phyloP scores from a whole-genome alignment of 2,329 filamentous ascomycete genomes.

The Fusarium tuaranense region DNA sequence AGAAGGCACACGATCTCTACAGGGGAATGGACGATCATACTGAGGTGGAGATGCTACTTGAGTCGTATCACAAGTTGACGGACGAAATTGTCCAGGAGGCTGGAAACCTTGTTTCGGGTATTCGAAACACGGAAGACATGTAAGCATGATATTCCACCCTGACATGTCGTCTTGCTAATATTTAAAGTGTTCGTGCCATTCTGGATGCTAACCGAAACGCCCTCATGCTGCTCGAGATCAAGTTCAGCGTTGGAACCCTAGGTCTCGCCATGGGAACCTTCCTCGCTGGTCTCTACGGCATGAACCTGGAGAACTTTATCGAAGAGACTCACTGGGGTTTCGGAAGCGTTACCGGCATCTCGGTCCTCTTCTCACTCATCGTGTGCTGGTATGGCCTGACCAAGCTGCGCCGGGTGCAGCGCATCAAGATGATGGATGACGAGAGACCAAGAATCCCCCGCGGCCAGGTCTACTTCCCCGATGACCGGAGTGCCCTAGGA shows the following conservation, averaged over 20 bases:
- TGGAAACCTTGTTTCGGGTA: slow-evolving; percentile 91
- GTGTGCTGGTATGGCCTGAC: slow-evolving; percentile 87
- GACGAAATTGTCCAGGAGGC: slow-evolving; percentile 98
- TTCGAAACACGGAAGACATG: slow-evolving; percentile 99
- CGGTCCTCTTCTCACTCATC: slow-evolving; percentile 77
- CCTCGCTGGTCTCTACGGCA: slow-evolving; percentile 97
- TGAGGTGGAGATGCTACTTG: slow-evolving; percentile 95
- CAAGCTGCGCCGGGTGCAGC: slow-evolving; percentile 87
- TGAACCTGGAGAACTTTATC: slow-evolving; percentile 99
- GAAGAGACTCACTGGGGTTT: slow-evolving; percentile 95
- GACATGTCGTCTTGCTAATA: slow-evolving; percentile 32
- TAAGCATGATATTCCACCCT: slow-evolving; percentile 58
- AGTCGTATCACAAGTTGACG: slow-evolving; percentile 97
- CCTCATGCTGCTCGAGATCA: slow-evolving; percentile 96
- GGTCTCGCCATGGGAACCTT: slow-evolving; percentile 96
- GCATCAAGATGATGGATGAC: slow-evolving; percentile 81
- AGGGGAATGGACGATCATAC: slow-evolving; percentile 89
- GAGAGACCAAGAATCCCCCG: slow-evolving; percentile 55
- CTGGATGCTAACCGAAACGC: slow-evolving; percentile 98
- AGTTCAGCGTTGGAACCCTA: slow-evolving; percentile 94
- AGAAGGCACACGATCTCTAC: slow-evolving; percentile 80
- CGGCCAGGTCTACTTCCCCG: slow-evolving; percentile 52
- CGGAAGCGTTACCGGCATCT: slow-evolving; percentile 76
- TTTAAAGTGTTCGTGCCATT: slow-evolving; percentile 86
- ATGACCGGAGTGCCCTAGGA: slow-evolving; percentile 57